Evolutionary conservation across 2,329 filamentous ascomycete species (phyloP), one percentile per base, ranked within the genome.

Genomic region (Esteya vermicola): DNA sequence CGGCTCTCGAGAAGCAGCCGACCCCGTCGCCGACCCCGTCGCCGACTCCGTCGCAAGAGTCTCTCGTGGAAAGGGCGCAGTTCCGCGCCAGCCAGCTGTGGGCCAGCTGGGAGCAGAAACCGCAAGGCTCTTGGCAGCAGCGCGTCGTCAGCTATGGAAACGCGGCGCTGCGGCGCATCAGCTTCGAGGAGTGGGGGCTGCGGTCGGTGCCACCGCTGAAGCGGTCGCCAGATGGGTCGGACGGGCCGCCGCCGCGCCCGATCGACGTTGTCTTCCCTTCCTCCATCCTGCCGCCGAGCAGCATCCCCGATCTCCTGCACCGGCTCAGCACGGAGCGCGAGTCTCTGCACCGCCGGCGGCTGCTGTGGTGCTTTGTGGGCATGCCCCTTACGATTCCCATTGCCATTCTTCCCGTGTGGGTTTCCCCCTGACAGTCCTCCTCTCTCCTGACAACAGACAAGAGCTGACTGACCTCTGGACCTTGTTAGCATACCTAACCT

Each of bases 171-270:
- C 78, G 84, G 51, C 76, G 85, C 46, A 93, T 98, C 52, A 84
- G 91, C 3, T 95, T 84, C 57, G 84, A 96, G 61, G 91, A 98
- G 78, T 98, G 91, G 91, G 86, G 85, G 0, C 69, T 98, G 49
- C 96, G 96, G 64, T 93, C 85, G 27, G 79, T 98, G 39, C 91
- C 91, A 33, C 80, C 88, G 19, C 67, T 93, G 50, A 85, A 78
- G 32, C 64, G 75, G 42, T 71, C 75, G 48, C 70, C 70, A 22
- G 33, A 10, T 10, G n/a, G 8, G 19, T 16, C 14, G 12, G 22
- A 36, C 23, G 23, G 18, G 8, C 13, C 26, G 27, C 13, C 27
- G 1, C 25, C 9, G n/a, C 26, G 25, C 38, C 76, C 73, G 50
- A 74, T 85, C 45, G 75, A 85, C 49, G 70, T 95, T 23, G 63